Base-by-base conservation (phyloP, 2,329 filamentous ascomycete species). In the Bipolaris cookei region DNA sequence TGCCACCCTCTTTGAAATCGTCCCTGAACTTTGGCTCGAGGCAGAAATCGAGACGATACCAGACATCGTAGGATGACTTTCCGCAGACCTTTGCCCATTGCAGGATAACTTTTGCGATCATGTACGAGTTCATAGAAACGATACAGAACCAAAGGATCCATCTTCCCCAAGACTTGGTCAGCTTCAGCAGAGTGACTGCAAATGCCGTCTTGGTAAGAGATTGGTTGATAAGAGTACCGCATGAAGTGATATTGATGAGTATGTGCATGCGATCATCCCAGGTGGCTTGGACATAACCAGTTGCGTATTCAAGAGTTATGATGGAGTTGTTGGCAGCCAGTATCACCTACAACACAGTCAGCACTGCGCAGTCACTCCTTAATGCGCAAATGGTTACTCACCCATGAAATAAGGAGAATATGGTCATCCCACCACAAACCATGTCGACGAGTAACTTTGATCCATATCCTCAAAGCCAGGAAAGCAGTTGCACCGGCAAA, bases 231-330 rank as follows among this genome's bases (percentile, higher is more conserved):
- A 78, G 64, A 25, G 75, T 78, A 8, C 75, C 74, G 54, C 76
- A 78, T 6, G 76, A 77, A 32, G 71, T 71, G 21, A 77, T 67
- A 62, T 80, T 81, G 74, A 84, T 83, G 53, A 84, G 72, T 61
- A 83, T 83, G 64, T 82, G 80, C 81, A 83, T 83, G 51, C 76
- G 77, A 59, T 82, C 80, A 56, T 81, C 78, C 82, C 82, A 84
- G 16, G 71, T 64, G n/a, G 79, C 67, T 1, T 73, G 67, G 4
- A 82, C 77, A 58, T 83, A 83, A 48, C 81, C 82, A 6, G 78
- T 82, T 6, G 78, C 80, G 54, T 80, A 84, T 56, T 83, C 72
- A 45, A 78, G 61, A 1, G 79, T 67, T 51, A 83, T 83, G 14
- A 83, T 63, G 45, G 68, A 77, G 58, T 83, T 77, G 66, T 80